phyloP scores from a whole-genome alignment of 768 basidiomycete genomes.

The Naganishia kalamii region DNA sequence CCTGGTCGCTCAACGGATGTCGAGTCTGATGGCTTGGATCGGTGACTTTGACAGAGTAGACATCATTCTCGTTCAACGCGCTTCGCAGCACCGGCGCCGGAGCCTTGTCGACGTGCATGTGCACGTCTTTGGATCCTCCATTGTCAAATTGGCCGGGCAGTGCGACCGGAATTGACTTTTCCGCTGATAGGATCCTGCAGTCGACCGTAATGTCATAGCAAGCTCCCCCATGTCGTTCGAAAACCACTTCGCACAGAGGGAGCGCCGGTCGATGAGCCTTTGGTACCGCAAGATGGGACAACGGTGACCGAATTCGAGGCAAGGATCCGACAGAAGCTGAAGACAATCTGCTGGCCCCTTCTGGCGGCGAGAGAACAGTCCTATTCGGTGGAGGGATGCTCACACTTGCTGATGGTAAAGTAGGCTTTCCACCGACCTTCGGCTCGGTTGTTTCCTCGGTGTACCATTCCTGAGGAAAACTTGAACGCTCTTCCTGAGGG shows the following conservation, averaged over 20 bases:
- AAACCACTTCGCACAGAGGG: neutral
- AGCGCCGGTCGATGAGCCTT: neutral
- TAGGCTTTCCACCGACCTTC: neutral
- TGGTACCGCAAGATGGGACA: neutral
- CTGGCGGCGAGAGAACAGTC: neutral
- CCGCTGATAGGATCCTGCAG: neutral
- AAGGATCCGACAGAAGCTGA: neutral
- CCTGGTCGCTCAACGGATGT: neutral
- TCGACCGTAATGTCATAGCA: neutral
- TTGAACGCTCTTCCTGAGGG: neutral
- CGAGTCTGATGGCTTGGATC: neutral
- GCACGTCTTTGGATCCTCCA: neutral
- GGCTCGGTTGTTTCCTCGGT: slow-evolving; percentile 1
- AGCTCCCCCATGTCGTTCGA: neutral
- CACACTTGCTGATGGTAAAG: no score
- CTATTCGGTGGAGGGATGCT: neutral
- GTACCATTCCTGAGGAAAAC: neutral
- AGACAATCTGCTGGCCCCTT: neutral
- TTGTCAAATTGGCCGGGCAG: neutral
- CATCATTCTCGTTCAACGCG: slow-evolving; percentile 9
- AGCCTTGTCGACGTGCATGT: neutral
- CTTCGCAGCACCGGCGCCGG: slow-evolving; percentile 6
- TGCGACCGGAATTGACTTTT: neutral
- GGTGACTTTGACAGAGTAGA: neutral
- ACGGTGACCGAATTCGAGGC: slow-evolving; percentile 1